Evolutionary conservation across 805 yeast species (phyloP).

Genomic region (Candida namnaoensis): DNA sequence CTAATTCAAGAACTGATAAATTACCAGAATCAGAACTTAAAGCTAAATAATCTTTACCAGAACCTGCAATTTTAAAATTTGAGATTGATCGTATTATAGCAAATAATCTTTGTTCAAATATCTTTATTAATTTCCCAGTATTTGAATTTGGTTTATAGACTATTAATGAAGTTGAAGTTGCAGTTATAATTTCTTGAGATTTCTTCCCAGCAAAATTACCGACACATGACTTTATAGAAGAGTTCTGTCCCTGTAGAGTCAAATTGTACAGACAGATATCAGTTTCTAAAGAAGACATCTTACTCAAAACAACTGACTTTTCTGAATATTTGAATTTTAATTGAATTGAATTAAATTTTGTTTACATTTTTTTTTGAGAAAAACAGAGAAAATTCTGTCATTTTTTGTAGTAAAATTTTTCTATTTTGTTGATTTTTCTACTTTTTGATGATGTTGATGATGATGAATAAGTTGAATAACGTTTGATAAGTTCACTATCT

Average conservation of each 20-base stretch:
- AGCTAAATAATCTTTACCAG: constrained; percentile 48
- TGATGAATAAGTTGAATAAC: too few species aligned
- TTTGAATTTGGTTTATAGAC: constrained; percentile 43
- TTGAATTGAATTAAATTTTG: too few species aligned
- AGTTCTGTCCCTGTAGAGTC: constrained; percentile 56
- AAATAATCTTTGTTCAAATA: constrained; percentile 40
- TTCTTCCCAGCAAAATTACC: constrained; percentile 60
- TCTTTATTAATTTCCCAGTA: constrained; percentile 42
- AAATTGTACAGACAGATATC: constrained; percentile 51
- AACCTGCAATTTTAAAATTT: constrained; percentile 43
- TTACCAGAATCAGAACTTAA: constrained; percentile 79
- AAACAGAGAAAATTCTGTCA: too few species aligned
- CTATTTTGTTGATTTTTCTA: too few species aligned
- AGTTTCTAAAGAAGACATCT: constrained; percentile 3
- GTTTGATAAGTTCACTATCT: too few species aligned
- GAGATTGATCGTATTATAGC: constrained; percentile 48
- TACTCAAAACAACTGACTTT: too few species aligned
- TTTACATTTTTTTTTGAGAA: too few species aligned
- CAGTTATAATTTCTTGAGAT: constrained; percentile 55
- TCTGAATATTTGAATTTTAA: too few species aligned
- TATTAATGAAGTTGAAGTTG: constrained; percentile 45
- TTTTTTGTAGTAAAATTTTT: too few species aligned
- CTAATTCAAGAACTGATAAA: constrained; percentile 42
- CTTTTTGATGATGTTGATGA: too few species aligned
- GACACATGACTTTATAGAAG: constrained; percentile 43